Conservation (phyloP, 257 asterid genomes). For the Solanum clarkiae region DNA sequence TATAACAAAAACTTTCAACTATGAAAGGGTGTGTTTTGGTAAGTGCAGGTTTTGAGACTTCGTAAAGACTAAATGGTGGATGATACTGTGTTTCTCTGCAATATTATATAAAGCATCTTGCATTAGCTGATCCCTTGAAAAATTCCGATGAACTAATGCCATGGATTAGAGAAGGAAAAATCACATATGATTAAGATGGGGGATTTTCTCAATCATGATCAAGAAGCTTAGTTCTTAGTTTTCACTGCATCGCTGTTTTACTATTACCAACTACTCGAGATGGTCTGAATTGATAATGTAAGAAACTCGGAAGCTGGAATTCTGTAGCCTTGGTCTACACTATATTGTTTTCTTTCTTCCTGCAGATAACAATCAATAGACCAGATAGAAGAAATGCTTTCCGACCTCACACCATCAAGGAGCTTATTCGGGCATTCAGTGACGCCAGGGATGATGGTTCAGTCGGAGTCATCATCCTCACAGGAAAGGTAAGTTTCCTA, state of each 20-base stretch:
- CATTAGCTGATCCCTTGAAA: not conserved
- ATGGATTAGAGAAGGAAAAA: not conserved
- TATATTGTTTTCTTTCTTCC: not conserved
- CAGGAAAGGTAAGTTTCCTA: slow-evolving; percentile 59
- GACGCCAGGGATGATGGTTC: slow-evolving; percentile 87
- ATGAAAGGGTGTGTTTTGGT: not conserved
- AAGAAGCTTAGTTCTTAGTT: not conserved
- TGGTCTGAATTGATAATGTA: not conserved
- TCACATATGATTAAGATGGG: not conserved
- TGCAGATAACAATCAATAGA: slow-evolving; percentile 78
- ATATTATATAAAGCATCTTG: not conserved
- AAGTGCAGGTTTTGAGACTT: not conserved
- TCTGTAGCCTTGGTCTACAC: not conserved
- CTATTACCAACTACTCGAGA: not conserved
- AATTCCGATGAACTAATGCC: not conserved
- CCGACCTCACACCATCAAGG: slow-evolving; percentile 89
- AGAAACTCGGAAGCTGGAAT: not conserved
- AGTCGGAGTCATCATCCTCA: slow-evolving; percentile 75
- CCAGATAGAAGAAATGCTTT: slow-evolving; percentile 92
- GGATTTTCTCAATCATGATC: not conserved
- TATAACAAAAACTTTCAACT: not conserved
- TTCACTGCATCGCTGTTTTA: not conserved
- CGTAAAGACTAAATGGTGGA: not conserved
- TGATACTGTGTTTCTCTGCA: not conserved
- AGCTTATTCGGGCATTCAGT: slow-evolving; percentile 78